A percentile compares a stretch with the other conserved stretches of the same genome.
Conservation (phyloP, 1,284 basidiomycete genomes). For the Termitomyces sp. region DNA sequence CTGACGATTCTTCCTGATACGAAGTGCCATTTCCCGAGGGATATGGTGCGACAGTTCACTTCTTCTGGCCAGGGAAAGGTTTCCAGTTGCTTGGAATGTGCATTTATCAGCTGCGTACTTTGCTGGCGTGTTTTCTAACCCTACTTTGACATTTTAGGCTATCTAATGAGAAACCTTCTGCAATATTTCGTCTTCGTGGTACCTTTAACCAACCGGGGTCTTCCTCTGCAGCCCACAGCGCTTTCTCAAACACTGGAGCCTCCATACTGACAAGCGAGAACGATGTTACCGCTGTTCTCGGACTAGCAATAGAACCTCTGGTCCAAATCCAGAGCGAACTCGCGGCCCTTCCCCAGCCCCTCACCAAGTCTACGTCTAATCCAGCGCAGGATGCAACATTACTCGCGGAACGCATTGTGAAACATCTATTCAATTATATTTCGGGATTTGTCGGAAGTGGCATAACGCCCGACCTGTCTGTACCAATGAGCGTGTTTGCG, state of each 20-base stretch:
- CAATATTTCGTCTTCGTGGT: conserved; percentile 82
- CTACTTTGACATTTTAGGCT: conserved; percentile 44
- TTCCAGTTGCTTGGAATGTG: conserved; percentile 88
- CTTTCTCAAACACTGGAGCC: conserved; percentile 40
- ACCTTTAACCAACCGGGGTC: conserved; percentile 51
- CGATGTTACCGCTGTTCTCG: conserved; percentile 65
- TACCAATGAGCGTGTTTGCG: conserved; percentile 73
- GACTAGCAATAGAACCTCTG: conserved; percentile 68
- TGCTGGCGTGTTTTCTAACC: background rate
- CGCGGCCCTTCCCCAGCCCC: conserved; percentile 36
- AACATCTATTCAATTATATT: conserved; percentile 81
- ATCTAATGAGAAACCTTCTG: conserved; percentile 87
- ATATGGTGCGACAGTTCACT: conserved; percentile 86
- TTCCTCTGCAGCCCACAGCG: conserved; percentile 44
- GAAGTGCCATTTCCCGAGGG: conserved; percentile 83
- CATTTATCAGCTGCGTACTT: conserved; percentile 26
- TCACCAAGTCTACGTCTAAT: conserved; percentile 21
- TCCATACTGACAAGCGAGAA: conserved; percentile 21
- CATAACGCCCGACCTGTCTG: conserved; percentile 56
- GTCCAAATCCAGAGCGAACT: conserved; percentile 52
- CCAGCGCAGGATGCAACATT: conserved; percentile 25
- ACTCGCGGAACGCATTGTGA: conserved; percentile 62
- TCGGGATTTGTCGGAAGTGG: conserved; percentile 65
- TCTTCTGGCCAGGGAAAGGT: conserved; percentile 85
- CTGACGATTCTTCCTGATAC: conserved; percentile 17